Base-by-base conservation (phyloP, 148 eudicot genomes). In the Fagopyrum esculentum region DNA sequence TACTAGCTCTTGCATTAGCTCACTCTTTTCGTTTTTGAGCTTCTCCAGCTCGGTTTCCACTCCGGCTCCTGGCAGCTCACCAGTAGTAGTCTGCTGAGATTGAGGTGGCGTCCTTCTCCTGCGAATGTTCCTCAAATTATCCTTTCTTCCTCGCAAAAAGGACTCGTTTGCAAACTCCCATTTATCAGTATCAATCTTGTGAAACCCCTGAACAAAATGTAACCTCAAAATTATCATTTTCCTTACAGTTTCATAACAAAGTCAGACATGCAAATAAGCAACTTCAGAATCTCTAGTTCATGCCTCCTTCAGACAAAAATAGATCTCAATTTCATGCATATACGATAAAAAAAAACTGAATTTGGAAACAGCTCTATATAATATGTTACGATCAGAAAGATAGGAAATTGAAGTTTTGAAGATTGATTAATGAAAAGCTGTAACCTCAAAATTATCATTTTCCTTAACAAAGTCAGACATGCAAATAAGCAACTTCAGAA, bases 161-260 rank as follows among this genome's bases (percentile, higher is more conserved):
- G 84, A 76, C 77, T 87, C 83, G 29, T 86, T 85, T 0, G 88
- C 92, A 48, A 88, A 88, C 80, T 88, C 92, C 86, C 89, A 88
- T 76, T 68, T 89, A 45, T 89, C 93, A 6, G 87, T 47, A 56
- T 87, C 86, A 73, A 89, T 77, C 81, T 89, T 89, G 66, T 86
- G 89, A 76, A 87, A 89, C 47, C 93, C 89, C 90, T 89, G 81
- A 68, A 77, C 43, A 71, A 10, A 79, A 75, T 19, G 30, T 71
- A 19, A 46, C 35, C 55, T 4, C 22, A 47, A 61, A 9, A 16
- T 70, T 30, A 45, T 16, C 45, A 40, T 66, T 63, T 22, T 40
- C 13, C 40, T 64, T 8, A 43, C 9, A 26, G 15, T 12, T 64
- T 64, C 45, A 40, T 40, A 66, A 43, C 17, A 66, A 66, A 40